Base-by-base conservation (phyloP, 495 filamentous ascomycete species). In the Trichoderma erinaceum region DNA sequence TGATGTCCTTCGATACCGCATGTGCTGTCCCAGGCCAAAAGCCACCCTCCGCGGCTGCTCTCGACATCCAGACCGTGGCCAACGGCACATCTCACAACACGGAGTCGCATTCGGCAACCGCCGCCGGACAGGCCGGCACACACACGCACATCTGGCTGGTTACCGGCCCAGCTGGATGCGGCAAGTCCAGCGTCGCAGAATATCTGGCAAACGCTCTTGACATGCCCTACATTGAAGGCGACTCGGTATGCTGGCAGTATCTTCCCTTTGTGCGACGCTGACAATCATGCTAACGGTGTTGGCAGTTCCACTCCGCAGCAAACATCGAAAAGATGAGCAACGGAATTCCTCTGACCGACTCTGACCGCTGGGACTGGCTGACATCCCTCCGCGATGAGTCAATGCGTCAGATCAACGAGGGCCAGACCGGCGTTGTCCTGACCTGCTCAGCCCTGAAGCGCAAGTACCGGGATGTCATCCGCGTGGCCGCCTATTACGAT, bases 361-460 rank as follows among this genome's bases (percentile, higher is more conserved):
- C 87, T 70, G 96, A 99, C 78, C 91, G 96, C 68, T 98, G 96
- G 96, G 94, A 97, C 81, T 99, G 96, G 96, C 88, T 99, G 63
- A 94, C 93, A 69, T 82, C 85, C 27, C 85, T 98, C 6, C 92
- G 96, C 72, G 86, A 96, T 71, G 88, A 92, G 68, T 90, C 93
- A 41, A 85, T 92, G 70, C 74, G 80, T 23, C 82, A 82, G 41
- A 84, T 93, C 29, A 82, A 85, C 38, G 75, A 73, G 41, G 83
- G 86, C 43, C 79, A 82, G 41, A 79, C 86, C 43, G 96, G 94
- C 65, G 96, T 97, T 32, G 91, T 99, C 25, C 84, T 99, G 67
- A 97, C 96, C 64, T 99, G 96, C 84, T 96, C 92, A 16, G 95
- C 94, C 5, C 84, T 99, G 65, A 98, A 98, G 82, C 90, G 90